These are phyloP conservation scores for Whalleya microplaca DNA, from an alignment of 2,329 filamentous ascomycete genomes.

Conservation along the genomic window DNA sequence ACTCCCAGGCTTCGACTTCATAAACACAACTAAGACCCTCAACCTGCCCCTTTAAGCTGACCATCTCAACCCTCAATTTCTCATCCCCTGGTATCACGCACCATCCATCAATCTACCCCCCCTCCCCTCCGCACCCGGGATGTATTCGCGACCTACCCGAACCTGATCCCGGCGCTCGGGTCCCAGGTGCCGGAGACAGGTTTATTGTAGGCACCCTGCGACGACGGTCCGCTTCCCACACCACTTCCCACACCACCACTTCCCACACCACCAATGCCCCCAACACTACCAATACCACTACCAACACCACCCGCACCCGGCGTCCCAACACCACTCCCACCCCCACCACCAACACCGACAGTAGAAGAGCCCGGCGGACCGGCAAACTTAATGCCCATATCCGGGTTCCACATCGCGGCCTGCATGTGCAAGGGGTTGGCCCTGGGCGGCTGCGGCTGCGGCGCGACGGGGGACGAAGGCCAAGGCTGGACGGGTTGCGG, in stretches of 20 bases:
- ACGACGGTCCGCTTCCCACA: conserved; percentile 22
- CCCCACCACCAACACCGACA: conserved; percentile 12
- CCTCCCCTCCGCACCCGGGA: too few relatives aligned
- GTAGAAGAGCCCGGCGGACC: conserved; percentile 37
- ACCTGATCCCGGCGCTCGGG: conserved; percentile 57
- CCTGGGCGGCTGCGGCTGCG: conserved; percentile 47
- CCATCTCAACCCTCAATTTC: too few relatives aligned
- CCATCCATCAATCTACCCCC: too few relatives aligned
- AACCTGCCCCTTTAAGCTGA: too few relatives aligned
- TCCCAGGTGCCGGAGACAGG: conserved; percentile 58
- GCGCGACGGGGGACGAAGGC: conserved; percentile 49
- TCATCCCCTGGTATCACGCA: too few relatives aligned
- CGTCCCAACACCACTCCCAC: neutral
- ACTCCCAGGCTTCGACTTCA: too few relatives aligned
- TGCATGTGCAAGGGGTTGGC: conserved; percentile 43
- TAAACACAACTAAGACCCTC: too few relatives aligned
- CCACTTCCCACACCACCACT: conserved; percentile 22
- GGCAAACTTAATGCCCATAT: conserved; percentile 80
- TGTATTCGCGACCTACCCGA: conserved; percentile 44
- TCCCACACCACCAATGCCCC: conserved; percentile 11
- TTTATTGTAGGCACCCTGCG: conserved; percentile 29
- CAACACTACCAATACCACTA: conserved; percentile 15
- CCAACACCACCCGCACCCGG: neutral
- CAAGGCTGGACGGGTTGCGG: conserved; percentile 56
- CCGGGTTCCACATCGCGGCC: conserved; percentile 73